A percentile compares a stretch with the other conserved stretches of the same genome.
Evolutionary conservation across 2,329 filamentous ascomycete genomes (phyloP).

Genomic region (Domatiomyces catenatus): DNA sequence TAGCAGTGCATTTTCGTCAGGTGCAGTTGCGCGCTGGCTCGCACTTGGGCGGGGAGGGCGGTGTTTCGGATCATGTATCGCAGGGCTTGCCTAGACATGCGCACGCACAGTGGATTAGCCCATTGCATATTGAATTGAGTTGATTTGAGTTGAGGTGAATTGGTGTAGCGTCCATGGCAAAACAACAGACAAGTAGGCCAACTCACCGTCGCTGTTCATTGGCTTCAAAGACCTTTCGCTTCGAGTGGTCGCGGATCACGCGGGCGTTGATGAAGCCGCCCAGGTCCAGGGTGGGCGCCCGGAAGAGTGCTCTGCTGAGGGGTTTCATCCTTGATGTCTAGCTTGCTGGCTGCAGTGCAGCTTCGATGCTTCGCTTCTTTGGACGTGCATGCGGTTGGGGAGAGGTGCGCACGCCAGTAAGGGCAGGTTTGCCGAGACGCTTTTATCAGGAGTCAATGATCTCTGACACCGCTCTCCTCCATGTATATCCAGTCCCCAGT

Average conservation of each 20-base stretch:
- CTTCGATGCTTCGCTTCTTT: background rate
- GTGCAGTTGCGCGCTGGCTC: slow-evolving; percentile 85
- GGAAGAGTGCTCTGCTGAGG: slow-evolving; percentile 64
- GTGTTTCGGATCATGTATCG: slow-evolving; percentile 91
- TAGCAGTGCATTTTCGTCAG: slow-evolving; percentile 92
- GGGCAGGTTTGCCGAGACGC: background rate
- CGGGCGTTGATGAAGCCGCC: slow-evolving; percentile 75
- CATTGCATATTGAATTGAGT: too few relatives aligned
- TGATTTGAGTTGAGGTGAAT: too few relatives aligned
- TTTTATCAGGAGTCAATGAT: too few relatives aligned
- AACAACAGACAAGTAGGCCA: too few relatives aligned
- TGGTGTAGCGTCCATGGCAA: too few relatives aligned
- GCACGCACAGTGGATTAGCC: background rate
- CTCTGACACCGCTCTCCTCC: too few relatives aligned
- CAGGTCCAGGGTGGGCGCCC: slow-evolving; percentile 78
- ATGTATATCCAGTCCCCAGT: too few relatives aligned
- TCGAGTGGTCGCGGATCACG: slow-evolving; percentile 85
- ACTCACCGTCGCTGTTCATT: slow-evolving; percentile 73
- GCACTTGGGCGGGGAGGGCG: slow-evolving; percentile 61
- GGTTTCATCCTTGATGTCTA: slow-evolving; percentile 16
- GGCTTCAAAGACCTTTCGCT: slow-evolving; percentile 80
- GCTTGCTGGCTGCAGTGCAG: background rate
- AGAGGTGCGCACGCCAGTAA: too few relatives aligned
- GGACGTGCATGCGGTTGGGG: too few relatives aligned
- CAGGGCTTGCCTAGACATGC: slow-evolving; percentile 58